phyloP scores from a whole-genome alignment of 768 basidiomycete species.

The Xanthoconium purpureum region DNA sequence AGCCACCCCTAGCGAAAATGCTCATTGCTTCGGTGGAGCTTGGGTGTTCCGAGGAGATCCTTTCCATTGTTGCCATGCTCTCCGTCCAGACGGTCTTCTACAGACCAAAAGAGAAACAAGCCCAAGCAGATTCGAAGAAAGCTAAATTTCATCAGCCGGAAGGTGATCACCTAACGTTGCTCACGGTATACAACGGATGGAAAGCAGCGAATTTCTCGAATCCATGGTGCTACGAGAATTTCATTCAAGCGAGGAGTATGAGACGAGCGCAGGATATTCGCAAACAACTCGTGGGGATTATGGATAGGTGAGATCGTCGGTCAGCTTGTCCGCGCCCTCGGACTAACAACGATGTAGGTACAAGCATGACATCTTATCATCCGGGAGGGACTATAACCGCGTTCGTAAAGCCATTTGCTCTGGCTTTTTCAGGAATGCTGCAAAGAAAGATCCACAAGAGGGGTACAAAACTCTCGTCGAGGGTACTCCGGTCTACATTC shows the following conservation, averaged over 20 bases:
- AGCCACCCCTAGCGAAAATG: constrained; percentile 96
- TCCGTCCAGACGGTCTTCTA: constrained; percentile 97
- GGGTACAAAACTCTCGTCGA: constrained; percentile 98
- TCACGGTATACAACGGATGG: constrained; percentile 99
- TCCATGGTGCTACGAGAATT: constrained; percentile 99
- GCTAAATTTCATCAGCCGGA: constrained; percentile 99
- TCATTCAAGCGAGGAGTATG: constrained; percentile 97
- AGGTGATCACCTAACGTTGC: constrained; percentile 88
- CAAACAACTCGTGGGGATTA: constrained; percentile 96
- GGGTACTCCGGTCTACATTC: constrained; percentile 98
- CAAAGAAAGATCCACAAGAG: constrained; percentile 97
- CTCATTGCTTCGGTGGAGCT: constrained; percentile 95
- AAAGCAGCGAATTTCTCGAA: constrained; percentile 94
- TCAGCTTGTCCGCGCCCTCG: not conserved
- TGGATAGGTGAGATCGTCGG: constrained; percentile 77
- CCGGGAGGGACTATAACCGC: constrained; percentile 87
- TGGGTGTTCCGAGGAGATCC: constrained; percentile 96
- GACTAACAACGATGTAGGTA: constrained; percentile 50
- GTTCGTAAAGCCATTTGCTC: constrained; percentile 96
- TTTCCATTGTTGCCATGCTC: constrained; percentile 97
- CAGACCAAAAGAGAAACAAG: constrained; percentile 99
- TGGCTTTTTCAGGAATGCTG: constrained; percentile 96
- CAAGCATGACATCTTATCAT: constrained; percentile 94
- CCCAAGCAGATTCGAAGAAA: constrained; percentile 98
- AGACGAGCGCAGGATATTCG: constrained; percentile 95